Percentiles rank a stretch among this genome's conserved stretches.
Conservation (phyloP, 2,329 filamentous ascomycete species). For the Verticillium albo-atrum region DNA sequence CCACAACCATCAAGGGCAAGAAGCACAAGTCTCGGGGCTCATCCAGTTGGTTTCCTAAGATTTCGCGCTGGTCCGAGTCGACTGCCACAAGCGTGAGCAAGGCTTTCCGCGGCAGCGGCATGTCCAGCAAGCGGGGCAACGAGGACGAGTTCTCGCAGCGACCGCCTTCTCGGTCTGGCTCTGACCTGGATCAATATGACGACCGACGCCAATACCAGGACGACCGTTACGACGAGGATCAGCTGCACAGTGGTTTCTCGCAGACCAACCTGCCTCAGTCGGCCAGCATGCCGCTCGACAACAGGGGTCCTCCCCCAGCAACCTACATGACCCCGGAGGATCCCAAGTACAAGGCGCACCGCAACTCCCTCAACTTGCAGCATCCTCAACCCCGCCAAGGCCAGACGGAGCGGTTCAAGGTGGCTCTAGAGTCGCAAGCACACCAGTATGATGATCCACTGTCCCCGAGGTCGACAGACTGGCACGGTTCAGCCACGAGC, state of each 20-base stretch:
- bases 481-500: constrained; percentile 57
- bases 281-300: constrained; percentile 16
- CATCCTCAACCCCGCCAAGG: constrained; percentile 75
- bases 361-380: constrained; percentile 74
- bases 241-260: constrained; percentile 53
- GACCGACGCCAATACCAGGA: constrained; percentile 49
- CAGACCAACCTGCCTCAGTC: constrained; percentile 39
- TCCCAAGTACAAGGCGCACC: constrained; percentile 77
- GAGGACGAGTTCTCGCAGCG: constrained; percentile 56
- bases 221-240: constrained; percentile 56
- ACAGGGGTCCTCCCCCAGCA: constrained; percentile 34
- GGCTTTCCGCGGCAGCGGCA: constrained; percentile 65
- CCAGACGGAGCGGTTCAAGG: constrained; percentile 69
- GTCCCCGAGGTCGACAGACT: constrained; percentile 58
- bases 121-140: constrained; percentile 52
- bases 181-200: constrained; percentile 66
- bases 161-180: constrained; percentile 69
- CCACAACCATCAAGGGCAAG: constrained; percentile 68
- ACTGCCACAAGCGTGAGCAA: constrained; percentile 84
- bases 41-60: constrained; percentile 78
- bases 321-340: constrained; percentile 58
- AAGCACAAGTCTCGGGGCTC: constrained; percentile 88
- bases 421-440: constrained; percentile 68
- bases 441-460: constrained; percentile 59
- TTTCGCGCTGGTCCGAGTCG: constrained; percentile 96